Evolutionary conservation across 2,329 filamentous ascomycete genomes (phyloP).

Genomic region (Aspergillus felis): DNA sequence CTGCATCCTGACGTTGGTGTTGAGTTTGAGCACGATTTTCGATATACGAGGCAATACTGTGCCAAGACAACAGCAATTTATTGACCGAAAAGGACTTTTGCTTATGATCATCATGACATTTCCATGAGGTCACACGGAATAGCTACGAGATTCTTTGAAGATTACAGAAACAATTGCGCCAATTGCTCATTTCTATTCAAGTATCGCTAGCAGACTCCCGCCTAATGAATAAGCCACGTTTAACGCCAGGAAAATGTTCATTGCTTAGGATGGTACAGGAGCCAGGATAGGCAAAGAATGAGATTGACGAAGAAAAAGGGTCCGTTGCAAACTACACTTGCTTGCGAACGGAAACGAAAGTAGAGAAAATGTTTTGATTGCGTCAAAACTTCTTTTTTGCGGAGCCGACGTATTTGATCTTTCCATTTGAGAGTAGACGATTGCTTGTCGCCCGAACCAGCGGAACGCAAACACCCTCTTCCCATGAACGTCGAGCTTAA

Average conservation of each 20-base stretch:
- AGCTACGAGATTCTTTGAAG: neutral
- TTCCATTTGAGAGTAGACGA: neutral
- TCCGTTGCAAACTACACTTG: conserved; percentile 1
- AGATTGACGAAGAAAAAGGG: conserved; percentile 9
- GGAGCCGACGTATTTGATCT: neutral
- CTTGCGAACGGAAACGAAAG: conserved; percentile 11
- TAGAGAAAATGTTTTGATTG: neutral
- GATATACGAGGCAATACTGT: neutral
- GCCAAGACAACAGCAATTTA: neutral
- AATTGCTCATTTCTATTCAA: neutral
- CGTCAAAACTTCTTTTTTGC: conserved; percentile 1
- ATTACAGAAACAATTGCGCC: neutral
- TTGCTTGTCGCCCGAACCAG: conserved; percentile 10
- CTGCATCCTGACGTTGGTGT: neutral
- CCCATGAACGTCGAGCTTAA: conserved; percentile 4
- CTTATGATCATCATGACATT: too few relatives aligned
- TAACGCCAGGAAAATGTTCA: neutral
- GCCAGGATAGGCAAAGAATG: conserved; percentile 10
- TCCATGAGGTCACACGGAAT: neutral
- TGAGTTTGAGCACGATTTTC: neutral
- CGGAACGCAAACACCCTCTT: conserved; percentile 1
- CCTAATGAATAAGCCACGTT: neutral
- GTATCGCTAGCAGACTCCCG: neutral
- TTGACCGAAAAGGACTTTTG: too few relatives aligned
- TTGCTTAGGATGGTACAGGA: conserved; percentile 16